Percentiles rank a stretch among this genome's conserved stretches.
phyloP scores from a whole-genome alignment of 257 asterid species.

The Nicotiana tomentosiformis region DNA sequence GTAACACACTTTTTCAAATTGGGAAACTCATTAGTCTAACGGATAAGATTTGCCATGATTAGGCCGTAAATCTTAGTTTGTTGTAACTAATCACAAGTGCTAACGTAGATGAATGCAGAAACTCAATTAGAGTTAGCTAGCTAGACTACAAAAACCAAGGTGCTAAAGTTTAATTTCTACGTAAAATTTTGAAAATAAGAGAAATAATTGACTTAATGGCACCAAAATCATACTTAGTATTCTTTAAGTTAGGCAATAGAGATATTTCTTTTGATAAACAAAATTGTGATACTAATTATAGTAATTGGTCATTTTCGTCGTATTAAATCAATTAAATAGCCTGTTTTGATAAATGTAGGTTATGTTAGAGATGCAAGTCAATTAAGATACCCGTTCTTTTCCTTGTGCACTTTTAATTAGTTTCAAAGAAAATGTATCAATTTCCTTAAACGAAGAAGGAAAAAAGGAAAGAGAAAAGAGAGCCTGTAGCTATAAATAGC shows the following conservation, averaged over 20 bases:
- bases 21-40: not conserved
- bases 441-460: not conserved
- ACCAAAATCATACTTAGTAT: not conserved
- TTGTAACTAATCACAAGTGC: not conserved
- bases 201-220: not conserved
- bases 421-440: not conserved
- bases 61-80: not conserved
- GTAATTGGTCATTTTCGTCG: conserved; percentile 1
- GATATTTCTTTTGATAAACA: conserved; percentile 1
- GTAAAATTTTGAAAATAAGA: not conserved
- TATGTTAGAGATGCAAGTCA: not conserved
- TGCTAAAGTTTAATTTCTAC: not conserved
- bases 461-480: not conserved
- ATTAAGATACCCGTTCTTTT: not conserved
- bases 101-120: not conserved
- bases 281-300: not conserved
- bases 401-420: not conserved
- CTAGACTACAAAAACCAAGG: not conserved
- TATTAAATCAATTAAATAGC: not conserved
- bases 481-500: not conserved
- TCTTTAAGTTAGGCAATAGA: not conserved
- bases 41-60: not conserved
- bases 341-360: not conserved
- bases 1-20: not conserved
- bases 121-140: not conserved